phyloP scores from a whole-genome alignment of 108 stramenopile genomes.

The Schizochytrium sp. region DNA sequence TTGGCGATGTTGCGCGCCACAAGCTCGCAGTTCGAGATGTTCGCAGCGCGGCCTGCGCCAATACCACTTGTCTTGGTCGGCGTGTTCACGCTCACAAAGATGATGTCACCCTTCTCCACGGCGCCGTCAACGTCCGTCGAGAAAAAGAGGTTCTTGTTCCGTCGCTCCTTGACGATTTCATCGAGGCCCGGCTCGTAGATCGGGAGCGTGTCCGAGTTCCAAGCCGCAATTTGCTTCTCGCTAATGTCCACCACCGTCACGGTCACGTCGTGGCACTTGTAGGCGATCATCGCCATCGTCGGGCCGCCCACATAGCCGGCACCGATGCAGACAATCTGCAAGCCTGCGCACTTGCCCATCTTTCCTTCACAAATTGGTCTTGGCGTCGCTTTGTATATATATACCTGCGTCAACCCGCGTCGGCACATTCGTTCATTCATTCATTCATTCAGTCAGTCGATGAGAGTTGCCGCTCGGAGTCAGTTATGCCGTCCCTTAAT shows the following conservation, averaged over 20 bases:
- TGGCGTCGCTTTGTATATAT: too few relatives aligned
- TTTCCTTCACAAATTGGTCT: neutral
- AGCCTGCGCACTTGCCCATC: neutral
- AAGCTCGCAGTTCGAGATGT: conserved; percentile 98
- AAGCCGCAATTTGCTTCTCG: conserved; percentile 84
- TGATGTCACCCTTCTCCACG: conserved; percentile 81
- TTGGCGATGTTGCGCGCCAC: conserved; percentile 96
- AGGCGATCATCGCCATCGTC: conserved; percentile 98
- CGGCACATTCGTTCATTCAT: too few relatives aligned
- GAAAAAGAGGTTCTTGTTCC: conserved; percentile 84
- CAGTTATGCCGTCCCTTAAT: too few relatives aligned
- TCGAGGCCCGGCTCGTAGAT: conserved; percentile 97
- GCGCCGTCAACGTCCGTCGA: conserved; percentile 85
- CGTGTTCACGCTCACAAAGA: conserved; percentile 99
- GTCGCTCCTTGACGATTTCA: conserved; percentile 48
- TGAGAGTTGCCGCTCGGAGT: too few relatives aligned
- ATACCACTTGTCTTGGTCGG: conserved; percentile 96
- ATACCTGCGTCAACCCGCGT: too few relatives aligned
- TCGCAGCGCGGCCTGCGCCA: conserved; percentile 96
- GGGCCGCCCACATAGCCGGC: conserved; percentile 99
- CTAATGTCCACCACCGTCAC: conserved; percentile 93
- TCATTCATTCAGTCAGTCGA: too few relatives aligned
- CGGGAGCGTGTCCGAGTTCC: conserved; percentile 86
- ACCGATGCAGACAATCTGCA: conserved; percentile 41
- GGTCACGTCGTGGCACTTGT: conserved; percentile 83